Conservation (phyloP, 805 yeast genomes). For the Babjeviella inositovora region DNA sequence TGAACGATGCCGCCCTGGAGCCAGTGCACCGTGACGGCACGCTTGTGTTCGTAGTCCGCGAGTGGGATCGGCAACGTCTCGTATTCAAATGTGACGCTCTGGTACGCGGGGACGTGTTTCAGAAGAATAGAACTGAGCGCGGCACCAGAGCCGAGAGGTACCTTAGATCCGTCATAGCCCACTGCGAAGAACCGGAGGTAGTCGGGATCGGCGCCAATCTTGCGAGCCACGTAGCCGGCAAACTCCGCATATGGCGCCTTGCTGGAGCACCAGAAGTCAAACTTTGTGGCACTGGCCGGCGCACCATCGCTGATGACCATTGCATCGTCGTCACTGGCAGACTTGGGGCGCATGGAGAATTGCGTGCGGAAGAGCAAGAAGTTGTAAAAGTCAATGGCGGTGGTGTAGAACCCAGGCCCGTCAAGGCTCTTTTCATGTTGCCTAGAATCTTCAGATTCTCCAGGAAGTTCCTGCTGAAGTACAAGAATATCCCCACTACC, state of each 20-base stretch:
- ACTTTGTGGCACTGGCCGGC: slow-evolving; percentile 9
- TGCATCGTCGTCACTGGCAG: slow-evolving; percentile 20
- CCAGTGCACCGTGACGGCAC: slow-evolving; percentile 53
- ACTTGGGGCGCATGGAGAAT: slow-evolving; percentile 29
- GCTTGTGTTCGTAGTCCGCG: slow-evolving; percentile 64
- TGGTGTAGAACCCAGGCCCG: too few relatives aligned
- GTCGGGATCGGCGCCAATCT: slow-evolving; percentile 36
- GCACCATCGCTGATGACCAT: slow-evolving; percentile 5
- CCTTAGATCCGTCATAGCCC: slow-evolving; percentile 36
- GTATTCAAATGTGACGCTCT: slow-evolving; percentile 40
- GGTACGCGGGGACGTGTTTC: slow-evolving; percentile 10
- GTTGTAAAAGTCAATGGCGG: slow-evolving; percentile 28
- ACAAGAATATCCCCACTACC: slow-evolving; percentile 55
- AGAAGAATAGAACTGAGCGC: slow-evolving; percentile 14
- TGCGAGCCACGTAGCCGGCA: slow-evolving; percentile 40
- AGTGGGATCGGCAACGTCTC: slow-evolving; percentile 66
- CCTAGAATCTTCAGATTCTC: too few relatives aligned
- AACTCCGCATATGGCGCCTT: slow-evolving; percentile 41
- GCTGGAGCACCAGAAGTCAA: slow-evolving; percentile 59
- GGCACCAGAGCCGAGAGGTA: slow-evolving; percentile 22
- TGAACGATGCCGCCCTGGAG: slow-evolving; percentile 56
- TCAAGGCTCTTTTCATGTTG: too few relatives aligned
- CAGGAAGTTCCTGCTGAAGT: too few relatives aligned
- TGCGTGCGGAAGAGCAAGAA: slow-evolving; percentile 47
- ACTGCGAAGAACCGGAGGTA: slow-evolving; percentile 53